Percentiles rank a stretch among this genome's conserved stretches.
Evolutionary conservation across 2,329 filamentous ascomycete species (phyloP).

Genomic region (Ophiostoma angusticollis): DNA sequence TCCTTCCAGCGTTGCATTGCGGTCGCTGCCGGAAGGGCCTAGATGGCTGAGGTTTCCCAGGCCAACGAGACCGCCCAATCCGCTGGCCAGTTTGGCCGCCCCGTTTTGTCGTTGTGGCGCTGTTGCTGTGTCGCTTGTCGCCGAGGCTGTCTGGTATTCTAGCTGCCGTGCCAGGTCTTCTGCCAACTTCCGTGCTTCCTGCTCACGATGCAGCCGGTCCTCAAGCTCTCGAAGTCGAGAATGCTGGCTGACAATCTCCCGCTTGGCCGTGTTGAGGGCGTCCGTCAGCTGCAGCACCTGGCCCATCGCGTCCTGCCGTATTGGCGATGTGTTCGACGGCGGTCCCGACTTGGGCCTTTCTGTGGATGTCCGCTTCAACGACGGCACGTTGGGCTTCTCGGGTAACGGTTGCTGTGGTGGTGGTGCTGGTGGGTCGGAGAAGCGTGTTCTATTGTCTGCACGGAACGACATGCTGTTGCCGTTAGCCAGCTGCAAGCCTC

Average conservation of each 20-base stretch:
- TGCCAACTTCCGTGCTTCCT: slow-evolving; percentile 67
- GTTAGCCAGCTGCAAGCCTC: slow-evolving; percentile 28
- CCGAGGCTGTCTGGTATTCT: slow-evolving; percentile 37
- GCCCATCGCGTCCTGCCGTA: slow-evolving; percentile 46
- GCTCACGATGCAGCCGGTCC: slow-evolving; percentile 62
- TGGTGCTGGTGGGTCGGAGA: slow-evolving; percentile 85
- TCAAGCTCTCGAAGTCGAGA: slow-evolving; percentile 72
- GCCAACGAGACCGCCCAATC: too few species aligned
- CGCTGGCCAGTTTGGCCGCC: too few species aligned
- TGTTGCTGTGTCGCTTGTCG: too few species aligned
- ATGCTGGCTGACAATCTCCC: slow-evolving; percentile 75
- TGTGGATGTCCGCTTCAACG: slow-evolving; percentile 62
- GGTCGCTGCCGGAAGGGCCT: slow-evolving; percentile 14
- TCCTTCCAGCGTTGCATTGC: slow-evolving; percentile 30
- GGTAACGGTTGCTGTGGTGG: slow-evolving; percentile 87
- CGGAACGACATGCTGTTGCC: slow-evolving; percentile 44
- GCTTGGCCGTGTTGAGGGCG: slow-evolving; percentile 69
- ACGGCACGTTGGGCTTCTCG: slow-evolving; percentile 74
- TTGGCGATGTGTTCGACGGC: slow-evolving; percentile 39
- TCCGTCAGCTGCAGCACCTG: slow-evolving; percentile 80
- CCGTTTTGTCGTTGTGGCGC: too few species aligned
- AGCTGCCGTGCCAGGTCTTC: slow-evolving; percentile 69
- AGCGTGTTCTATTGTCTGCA: slow-evolving; percentile 66
- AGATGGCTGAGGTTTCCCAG: too few species aligned
- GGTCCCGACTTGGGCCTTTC: slow-evolving; percentile 54